A percentile compares a stretch with the other conserved stretches of the same genome.
These are phyloP conservation scores for Wickerhamomyces sydowiorum DNA, from an alignment of 805 yeast genomes.

Conservation along the genomic window DNA sequence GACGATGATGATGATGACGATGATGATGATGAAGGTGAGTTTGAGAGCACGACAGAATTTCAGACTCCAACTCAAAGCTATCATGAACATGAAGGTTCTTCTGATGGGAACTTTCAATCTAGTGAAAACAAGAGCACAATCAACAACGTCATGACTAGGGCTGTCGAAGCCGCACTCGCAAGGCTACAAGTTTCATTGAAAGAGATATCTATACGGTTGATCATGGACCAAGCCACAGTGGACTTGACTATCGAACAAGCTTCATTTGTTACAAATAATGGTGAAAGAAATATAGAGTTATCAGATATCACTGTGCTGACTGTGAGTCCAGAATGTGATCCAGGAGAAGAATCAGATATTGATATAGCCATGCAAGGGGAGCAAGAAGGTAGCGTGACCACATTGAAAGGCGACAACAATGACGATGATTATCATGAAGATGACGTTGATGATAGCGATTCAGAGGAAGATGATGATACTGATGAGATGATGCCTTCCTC, in stretches of 20 bases:
- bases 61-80: conserved; percentile 10
- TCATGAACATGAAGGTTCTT: conserved; percentile 16
- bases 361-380: too few species aligned
- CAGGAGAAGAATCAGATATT: conserved; percentile 14
- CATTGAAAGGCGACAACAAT: background rate
- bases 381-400: background rate
- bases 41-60: background rate
- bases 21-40: conserved; percentile 12
- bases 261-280: conserved; percentile 36
- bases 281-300: conserved; percentile 35
- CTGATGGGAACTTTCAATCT: conserved; percentile 8
- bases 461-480: conserved; percentile 11
- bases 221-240: conserved; percentile 38
- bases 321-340: conserved; percentile 32
- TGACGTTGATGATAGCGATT: conserved; percentile 25
- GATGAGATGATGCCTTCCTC: conserved; percentile 28
- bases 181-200: conserved; percentile 47
- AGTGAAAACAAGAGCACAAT: conserved; percentile 14
- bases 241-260: conserved; percentile 28
- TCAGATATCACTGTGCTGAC: conserved; percentile 35
- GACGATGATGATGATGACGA: conserved; percentile 24
- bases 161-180: conserved; percentile 63
- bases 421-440: conserved; percentile 19
- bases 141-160: conserved; percentile 52
- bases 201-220: conserved; percentile 40